Conservation (phyloP, 2,329 filamentous ascomycete species). For the Sphaceloma murrayae region DNA sequence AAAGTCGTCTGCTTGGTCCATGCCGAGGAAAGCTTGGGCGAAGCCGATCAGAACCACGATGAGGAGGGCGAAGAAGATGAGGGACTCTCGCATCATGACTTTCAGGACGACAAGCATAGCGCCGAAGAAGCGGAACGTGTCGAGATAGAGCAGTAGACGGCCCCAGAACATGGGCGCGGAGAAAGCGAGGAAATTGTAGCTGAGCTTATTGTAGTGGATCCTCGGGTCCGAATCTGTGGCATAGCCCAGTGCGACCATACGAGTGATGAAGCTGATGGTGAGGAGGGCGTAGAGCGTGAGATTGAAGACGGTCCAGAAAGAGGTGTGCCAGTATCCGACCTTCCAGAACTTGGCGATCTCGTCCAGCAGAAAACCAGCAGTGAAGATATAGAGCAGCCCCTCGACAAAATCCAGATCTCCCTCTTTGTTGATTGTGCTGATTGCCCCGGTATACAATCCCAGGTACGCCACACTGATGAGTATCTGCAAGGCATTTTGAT, state of each 20-base stretch:
- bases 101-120: constrained; percentile 97
- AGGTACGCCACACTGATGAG: constrained; percentile 76
- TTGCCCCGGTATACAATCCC: constrained; percentile 74
- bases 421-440: constrained; percentile 82
- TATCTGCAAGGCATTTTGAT: constrained; percentile 86
- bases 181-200: constrained; percentile 91
- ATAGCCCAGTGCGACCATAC: constrained; percentile 67
- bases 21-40: constrained; percentile 84
- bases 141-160: constrained; percentile 81
- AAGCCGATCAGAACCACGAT: constrained; percentile 77
- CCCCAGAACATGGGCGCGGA: constrained; percentile 96
- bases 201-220: constrained; percentile 61
- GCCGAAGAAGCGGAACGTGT: constrained; percentile 90
- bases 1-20: constrained; percentile 77
- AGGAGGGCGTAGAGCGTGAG: constrained; percentile 69
- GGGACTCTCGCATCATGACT: constrained; percentile 54
- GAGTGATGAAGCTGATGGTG: constrained; percentile 65
- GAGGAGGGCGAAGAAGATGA: constrained; percentile 93
- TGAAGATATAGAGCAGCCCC: constrained; percentile 79
- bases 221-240: constrained; percentile 42
- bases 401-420: constrained; percentile 82
- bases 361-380: constrained; percentile 80
- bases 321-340: constrained; percentile 79
- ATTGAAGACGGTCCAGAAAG: constrained; percentile 98
- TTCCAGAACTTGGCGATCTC: constrained; percentile 88